Base-by-base conservation (phyloP, 192 early-diverging fungal genomes). In the Umbelopsis ramanniana region DNA sequence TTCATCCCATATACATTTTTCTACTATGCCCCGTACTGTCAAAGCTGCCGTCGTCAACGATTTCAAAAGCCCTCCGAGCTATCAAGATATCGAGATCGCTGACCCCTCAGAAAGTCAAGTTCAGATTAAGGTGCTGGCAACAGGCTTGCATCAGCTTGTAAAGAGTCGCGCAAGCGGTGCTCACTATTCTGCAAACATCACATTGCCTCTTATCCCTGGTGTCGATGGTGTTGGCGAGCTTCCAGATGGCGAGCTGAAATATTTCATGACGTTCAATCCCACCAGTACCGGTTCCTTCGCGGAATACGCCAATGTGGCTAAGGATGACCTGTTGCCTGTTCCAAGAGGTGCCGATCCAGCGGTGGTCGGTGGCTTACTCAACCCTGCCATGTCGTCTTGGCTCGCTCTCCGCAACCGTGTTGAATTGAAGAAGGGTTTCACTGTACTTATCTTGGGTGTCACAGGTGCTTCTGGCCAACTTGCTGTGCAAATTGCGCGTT, bases 341-440 rank as follows among this genome's bases (percentile, higher is more conserved):
- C 71, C 71, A 8, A 45, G 15, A 2, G 35, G 52, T 9, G 71
- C 54, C 15, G 57, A 72, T 35, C 38, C 55, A 4, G 57, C 37
- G 9, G 15, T 22, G 0, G 22, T 72, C 2, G 71, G 54, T 6
- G 71, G 38, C 40, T 47, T 63, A n/a, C 37, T 46, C 12, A 72
- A 72, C n/a, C 71, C 71, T 45, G 55, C 71, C 55, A 72, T 72
- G 71, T 72, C 71, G 6, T 72, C 71, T 12, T 72, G 71, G 71
- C 40, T 72, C 11, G 71, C 71, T 11, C 46, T 72, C 8, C 53
- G 55, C n/a, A n/a, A 10, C 15, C 71, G 71, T 45, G 40, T 46
- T 15, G 17, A 24, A 15, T 4, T 40, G 3, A 57, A 37, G 21
- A 35, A 40, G 21, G 48, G 37, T n/a, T 52, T 52, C 15, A 46